Evolutionary conservation across 768 basidiomycete genomes (phyloP).

Genomic region (Pleurotus pulmonarius): DNA sequence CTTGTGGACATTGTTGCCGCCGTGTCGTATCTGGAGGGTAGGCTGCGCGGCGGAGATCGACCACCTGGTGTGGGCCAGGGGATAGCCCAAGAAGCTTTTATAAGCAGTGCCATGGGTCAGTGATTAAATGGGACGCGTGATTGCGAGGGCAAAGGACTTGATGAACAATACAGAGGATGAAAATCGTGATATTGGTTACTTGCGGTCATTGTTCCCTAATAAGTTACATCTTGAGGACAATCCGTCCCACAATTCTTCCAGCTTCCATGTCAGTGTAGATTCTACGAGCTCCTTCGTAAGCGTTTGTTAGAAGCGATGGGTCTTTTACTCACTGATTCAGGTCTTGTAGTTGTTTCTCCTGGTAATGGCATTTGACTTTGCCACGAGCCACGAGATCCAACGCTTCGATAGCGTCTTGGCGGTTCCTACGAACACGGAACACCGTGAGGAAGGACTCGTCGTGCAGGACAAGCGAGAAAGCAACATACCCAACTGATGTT

Average conservation of each 20-base stretch:
- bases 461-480: neutral
- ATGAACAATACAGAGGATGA: too few relatives aligned
- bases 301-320: neutral
- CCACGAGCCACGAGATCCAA: constrained; percentile 67
- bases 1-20: neutral
- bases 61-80: neutral
- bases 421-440: constrained; percentile 40
- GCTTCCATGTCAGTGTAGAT: constrained; percentile 23
- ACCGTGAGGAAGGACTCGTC: too few relatives aligned
- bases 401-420: constrained; percentile 78
- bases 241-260: constrained; percentile 28
- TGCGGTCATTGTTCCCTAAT: neutral
- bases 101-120: neutral
- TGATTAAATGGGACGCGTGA: neutral
- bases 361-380: constrained; percentile 58
- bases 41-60: neutral
- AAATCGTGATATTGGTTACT: too few relatives aligned
- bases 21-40: constrained; percentile 1
- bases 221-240: constrained; percentile 24
- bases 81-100: neutral
- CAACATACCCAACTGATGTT: constrained; percentile 1
- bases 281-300: constrained; percentile 9
- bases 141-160: too few relatives aligned
- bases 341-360: constrained; percentile 41
- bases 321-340: constrained; percentile 41